These are phyloP conservation scores for Kodamaea neixiangensis DNA, from an alignment of 805 yeast genomes.

Conservation along the genomic window DNA sequence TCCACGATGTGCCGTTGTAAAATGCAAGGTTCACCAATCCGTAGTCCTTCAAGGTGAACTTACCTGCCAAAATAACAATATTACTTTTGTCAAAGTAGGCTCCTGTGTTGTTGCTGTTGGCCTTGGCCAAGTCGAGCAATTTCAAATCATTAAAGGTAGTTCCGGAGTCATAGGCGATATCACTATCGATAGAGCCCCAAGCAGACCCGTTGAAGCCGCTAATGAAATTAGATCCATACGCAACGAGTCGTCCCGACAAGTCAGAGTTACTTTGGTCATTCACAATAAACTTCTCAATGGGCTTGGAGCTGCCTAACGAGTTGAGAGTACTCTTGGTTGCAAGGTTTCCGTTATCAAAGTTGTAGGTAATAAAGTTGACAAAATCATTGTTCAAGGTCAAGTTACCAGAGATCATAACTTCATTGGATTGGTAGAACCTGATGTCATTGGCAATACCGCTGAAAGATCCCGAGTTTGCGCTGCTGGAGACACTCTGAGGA, in stretches of 20 bases:
- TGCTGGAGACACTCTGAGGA: conserved; percentile 29
- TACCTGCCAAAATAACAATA: conserved; percentile 60
- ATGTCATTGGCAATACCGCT: conserved; percentile 57
- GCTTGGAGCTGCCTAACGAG: conserved; percentile 19
- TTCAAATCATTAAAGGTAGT: conserved; percentile 46
- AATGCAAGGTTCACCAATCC: conserved; percentile 64
- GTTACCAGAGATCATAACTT: conserved; percentile 53
- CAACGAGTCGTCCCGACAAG: conserved; percentile 42
- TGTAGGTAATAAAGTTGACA: conserved; percentile 52
- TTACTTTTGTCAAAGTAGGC: conserved; percentile 45
- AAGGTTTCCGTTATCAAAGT: conserved; percentile 44
- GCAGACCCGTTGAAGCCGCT: conserved; percentile 46
- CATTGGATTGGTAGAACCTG: conserved; percentile 41
- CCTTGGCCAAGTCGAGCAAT: conserved; percentile 37
- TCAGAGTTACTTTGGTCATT: conserved; percentile 40
- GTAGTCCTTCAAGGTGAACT: conserved; percentile 46
- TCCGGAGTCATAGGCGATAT: conserved; percentile 28
- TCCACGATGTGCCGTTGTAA: conserved; percentile 68
- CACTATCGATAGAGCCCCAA: conserved; percentile 49
- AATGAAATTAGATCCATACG: conserved; percentile 36
- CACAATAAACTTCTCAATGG: conserved; percentile 45
- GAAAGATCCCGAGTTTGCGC: conserved; percentile 23
- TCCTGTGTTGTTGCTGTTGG: conserved; percentile 30
- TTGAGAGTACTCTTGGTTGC: conserved; percentile 23
- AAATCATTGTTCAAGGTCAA: conserved; percentile 40